Evolutionary conservation across 225 moss, liverwort and hornwort species (phyloP).

Genomic region (Bryum argenteum): DNA sequence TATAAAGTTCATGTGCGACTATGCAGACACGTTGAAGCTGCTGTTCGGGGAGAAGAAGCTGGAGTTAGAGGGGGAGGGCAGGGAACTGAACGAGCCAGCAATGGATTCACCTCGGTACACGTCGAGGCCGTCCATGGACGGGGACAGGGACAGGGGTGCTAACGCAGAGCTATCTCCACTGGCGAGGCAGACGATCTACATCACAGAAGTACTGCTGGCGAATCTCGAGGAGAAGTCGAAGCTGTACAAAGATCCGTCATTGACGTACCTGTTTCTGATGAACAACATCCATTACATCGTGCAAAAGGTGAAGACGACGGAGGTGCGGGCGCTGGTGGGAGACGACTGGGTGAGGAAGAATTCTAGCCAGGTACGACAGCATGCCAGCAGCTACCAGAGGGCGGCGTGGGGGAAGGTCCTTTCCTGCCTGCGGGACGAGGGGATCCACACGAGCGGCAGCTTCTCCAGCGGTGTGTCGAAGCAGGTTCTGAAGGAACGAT

Average conservation of each 20-base stretch:
- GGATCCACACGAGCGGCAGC: conserved; percentile 76
- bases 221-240: conserved; percentile 94
- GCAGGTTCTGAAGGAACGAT: conserved; percentile 92
- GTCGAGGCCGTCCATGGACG: conserved; percentile 52
- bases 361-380: conserved; percentile 68
- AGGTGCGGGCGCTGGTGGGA: conserved; percentile 75
- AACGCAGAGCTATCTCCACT: conserved; percentile 63
- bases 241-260: conserved; percentile 81
- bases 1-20: conserved; percentile 92
- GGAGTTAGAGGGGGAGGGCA: conserved; percentile 50
- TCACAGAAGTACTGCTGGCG: conserved; percentile 71
- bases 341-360: conserved; percentile 93
- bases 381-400: conserved; percentile 46
- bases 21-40: conserved; percentile 89
- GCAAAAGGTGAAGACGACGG: conserved; percentile 85
- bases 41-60: conserved; percentile 83
- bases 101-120: conserved; percentile 42
- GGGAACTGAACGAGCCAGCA: conserved; percentile 42
- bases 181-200: conserved; percentile 81
- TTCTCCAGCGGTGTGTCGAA: conserved; percentile 94
- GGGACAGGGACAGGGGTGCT: conserved; percentile 53
- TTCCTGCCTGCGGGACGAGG: conserved; percentile 87
- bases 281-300: conserved; percentile 97
- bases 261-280: conserved; percentile 90
- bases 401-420: conserved; percentile 92